Evolutionary conservation across 139 green algal species (phyloP), one percentile per base, ranked within the genome.

Genomic region (Chlamydomonas schloesseri): DNA sequence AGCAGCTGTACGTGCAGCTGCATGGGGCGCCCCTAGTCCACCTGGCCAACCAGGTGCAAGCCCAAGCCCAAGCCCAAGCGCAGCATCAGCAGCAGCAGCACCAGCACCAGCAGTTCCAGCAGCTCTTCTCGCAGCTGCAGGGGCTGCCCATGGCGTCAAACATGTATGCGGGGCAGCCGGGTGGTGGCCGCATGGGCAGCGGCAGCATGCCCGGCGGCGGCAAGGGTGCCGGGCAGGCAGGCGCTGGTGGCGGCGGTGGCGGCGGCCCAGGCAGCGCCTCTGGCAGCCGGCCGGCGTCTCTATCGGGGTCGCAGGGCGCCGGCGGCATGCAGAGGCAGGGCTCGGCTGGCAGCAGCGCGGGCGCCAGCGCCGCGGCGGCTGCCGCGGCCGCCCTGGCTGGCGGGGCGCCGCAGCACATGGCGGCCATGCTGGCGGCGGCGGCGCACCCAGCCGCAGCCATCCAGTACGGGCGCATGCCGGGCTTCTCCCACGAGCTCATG

Each of bases 391-490:
- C 55, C 8, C 2, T 24, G 20, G 55, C 55, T 11, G 55, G 20
- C 55, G 55, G 20, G n/a, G 26, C 71, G 14, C 34, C 82, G 33
- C 62, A 26, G 53, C 77, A 65, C 28, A 34, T 84, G 37, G 42
- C n/a, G 13, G 76, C 11, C 64, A 64, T 84, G 42, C 46, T 84
- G 46, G 18, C 42, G 42, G 42, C 42, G 42, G 42, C 42, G 42
- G 42, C 42, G 36, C 73, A 82, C 62, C 72, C 83, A 2, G 70
- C 83, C 36, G 73, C 70, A 13, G 34, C 72, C 62, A 88, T 82
- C 31, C 83, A 83, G 2, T 84, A 74, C 76, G 11, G 55, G 24
- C 60, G 58, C 14, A 46, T 73, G 15, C 46, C 29, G 21, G 67
- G 47, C 15, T 28, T 69, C 31, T 14, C 26, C 0, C 33, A 73